phyloP scores from a whole-genome alignment of 345 rosid genomes.

The Lepidium aucheri region DNA sequence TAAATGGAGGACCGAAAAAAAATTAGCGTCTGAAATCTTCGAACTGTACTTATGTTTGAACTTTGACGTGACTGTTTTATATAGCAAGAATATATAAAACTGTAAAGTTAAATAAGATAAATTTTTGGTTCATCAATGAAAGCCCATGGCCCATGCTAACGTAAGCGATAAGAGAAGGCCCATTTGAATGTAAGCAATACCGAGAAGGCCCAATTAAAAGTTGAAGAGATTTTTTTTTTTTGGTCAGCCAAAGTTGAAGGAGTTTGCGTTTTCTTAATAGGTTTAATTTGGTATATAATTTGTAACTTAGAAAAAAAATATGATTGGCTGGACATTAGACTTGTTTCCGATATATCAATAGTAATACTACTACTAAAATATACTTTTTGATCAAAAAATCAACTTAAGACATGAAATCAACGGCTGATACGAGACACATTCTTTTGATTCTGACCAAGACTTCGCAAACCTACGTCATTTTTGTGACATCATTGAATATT shows the following conservation, averaged over 20 bases:
- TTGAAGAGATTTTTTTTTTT: too few relatives aligned
- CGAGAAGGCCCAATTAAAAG: neutral
- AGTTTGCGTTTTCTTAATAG: neutral
- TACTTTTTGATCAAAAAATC: too few relatives aligned
- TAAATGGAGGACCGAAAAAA: neutral
- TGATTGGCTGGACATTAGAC: neutral
- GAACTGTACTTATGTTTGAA: neutral
- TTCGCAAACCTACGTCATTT: neutral
- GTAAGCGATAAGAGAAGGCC: neutral
- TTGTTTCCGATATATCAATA: neutral
- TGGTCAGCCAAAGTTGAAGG: slow-evolving; percentile 3
- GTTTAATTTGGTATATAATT: neutral
- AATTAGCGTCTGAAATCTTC: neutral
- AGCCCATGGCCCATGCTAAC: slow-evolving; percentile 1
- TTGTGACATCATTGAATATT: slow-evolving; percentile 8
- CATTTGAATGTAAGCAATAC: neutral
- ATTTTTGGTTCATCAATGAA: neutral
- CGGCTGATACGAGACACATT: neutral
- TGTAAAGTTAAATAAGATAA: too few relatives aligned
- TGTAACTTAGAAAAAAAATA: neutral
- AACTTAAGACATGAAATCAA: neutral
- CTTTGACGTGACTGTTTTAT: neutral
- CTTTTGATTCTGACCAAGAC: neutral
- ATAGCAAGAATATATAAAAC: neutral
- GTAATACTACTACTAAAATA: too few relatives aligned